Conservation (phyloP, 2,329 filamentous ascomycete genomes). For the Lomentospora prolificans region DNA sequence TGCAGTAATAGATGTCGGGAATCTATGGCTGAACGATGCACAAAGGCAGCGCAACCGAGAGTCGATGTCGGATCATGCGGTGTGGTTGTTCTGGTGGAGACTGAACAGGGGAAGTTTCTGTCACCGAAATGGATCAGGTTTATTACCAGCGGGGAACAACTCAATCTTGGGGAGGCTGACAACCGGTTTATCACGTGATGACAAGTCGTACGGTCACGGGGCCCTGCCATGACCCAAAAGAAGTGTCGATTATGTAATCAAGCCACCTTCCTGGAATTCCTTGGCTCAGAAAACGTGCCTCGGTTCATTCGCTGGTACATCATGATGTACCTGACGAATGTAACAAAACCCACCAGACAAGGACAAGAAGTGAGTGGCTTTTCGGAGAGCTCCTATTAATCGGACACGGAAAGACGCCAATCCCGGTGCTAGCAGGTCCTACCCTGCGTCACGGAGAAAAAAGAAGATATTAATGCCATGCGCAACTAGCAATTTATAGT, state of each 20-base stretch:
- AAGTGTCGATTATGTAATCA: neutral
- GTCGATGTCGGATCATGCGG: neutral
- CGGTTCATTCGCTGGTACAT: neutral
- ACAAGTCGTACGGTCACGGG: no score
- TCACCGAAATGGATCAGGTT: neutral
- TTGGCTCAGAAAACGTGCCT: neutral
- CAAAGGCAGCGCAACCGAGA: no score
- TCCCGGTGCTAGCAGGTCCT: neutral
- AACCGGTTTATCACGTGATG: neutral
- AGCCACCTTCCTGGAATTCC: neutral
- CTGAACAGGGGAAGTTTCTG: neutral
- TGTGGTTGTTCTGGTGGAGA: neutral
- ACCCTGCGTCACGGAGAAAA: neutral
- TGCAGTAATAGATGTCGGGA: no score
- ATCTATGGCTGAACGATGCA: no score
- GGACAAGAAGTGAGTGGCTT: neutral
- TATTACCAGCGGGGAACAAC: neutral
- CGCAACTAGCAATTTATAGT: neutral
- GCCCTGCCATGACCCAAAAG: no score
- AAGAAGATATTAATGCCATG: neutral
- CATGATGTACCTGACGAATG: neutral
- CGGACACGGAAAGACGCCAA: conserved; percentile 2
- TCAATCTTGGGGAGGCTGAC: neutral
- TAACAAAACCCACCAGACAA: neutral
- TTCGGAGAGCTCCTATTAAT: neutral